Percentiles rank a stretch among this genome's conserved stretches.
phyloP scores from a whole-genome alignment of 768 basidiomycete species.

The Auricularia sp. region DNA sequence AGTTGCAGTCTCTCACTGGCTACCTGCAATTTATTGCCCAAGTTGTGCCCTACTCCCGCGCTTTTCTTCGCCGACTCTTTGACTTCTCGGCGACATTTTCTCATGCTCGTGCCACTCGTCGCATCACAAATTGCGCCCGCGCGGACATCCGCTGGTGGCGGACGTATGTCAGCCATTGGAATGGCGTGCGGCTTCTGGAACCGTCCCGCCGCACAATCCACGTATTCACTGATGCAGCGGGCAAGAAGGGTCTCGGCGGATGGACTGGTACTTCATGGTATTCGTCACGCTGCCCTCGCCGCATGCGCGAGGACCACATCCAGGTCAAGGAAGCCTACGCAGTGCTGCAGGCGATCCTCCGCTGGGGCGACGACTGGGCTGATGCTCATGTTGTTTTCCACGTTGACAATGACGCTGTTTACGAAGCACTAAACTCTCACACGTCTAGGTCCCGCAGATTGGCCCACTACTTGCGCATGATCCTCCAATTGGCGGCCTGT shows the following conservation, averaged over 20 bases:
- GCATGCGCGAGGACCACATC: constrained; percentile 19
- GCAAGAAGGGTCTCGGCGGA: constrained; percentile 20
- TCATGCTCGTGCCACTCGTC: constrained; percentile 9
- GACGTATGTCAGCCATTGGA: constrained; percentile 18
- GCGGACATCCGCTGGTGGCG: constrained; percentile 26
- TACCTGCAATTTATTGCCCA: constrained; percentile 2
- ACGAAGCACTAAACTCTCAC: constrained; percentile 4
- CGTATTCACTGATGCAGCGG: constrained; percentile 26
- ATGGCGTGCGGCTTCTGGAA: constrained; percentile 15
- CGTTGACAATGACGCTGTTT: neutral
- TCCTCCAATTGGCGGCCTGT: constrained; percentile 7
- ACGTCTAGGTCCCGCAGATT: constrained; percentile 3
- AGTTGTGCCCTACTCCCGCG: constrained; percentile 2
- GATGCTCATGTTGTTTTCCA: too few species aligned
- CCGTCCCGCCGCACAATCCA: constrained; percentile 6
- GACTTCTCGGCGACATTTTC: constrained; percentile 15
- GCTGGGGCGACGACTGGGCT: too few species aligned
- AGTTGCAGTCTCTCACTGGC: constrained; percentile 8
- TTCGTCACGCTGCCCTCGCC: constrained; percentile 14
- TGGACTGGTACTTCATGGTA: constrained; percentile 18
- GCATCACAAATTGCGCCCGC: constrained; percentile 14
- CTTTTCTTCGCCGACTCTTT: constrained; percentile 20
- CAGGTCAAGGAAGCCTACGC: constrained; percentile 24
- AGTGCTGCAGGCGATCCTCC: too few species aligned
- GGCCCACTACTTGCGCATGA: constrained; percentile 7